Evolutionary conservation across 2,329 filamentous ascomycete genomes (phyloP).

Genomic region (Aotearoamyces nothofagi): DNA sequence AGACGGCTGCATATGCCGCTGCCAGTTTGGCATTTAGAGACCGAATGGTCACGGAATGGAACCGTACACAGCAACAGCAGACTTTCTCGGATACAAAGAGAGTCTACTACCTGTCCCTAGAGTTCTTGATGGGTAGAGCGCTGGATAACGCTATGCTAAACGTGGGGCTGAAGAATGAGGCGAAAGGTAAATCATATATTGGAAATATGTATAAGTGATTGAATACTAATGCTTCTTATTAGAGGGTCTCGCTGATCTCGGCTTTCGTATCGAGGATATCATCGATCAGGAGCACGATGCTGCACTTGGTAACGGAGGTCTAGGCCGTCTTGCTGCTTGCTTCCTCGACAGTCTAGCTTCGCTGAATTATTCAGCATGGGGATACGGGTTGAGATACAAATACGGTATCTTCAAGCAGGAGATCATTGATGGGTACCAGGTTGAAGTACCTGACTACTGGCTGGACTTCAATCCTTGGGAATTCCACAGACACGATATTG

Average conservation of each 20-base stretch:
- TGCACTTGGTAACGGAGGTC: slow-evolving; percentile 86
- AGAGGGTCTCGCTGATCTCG: slow-evolving; percentile 79
- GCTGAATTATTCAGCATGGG: slow-evolving; percentile 92
- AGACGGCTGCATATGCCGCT: slow-evolving; percentile 79
- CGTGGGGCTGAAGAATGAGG: slow-evolving; percentile 71
- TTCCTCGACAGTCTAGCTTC: slow-evolving; percentile 94
- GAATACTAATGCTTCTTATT: too few relatives aligned
- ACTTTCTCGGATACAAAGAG: slow-evolving; percentile 84
- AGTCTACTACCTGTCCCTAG: slow-evolving; percentile 91
- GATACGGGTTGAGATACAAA: slow-evolving; percentile 86
- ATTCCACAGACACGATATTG: slow-evolving; percentile 89
- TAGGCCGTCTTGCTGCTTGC: slow-evolving; percentile 88
- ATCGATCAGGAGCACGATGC: slow-evolving; percentile 93
- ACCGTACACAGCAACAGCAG: slow-evolving; percentile 93
- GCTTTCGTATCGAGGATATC: slow-evolving; percentile 93
- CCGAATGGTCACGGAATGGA: slow-evolving; percentile 88
- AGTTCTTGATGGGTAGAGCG: slow-evolving; percentile 94
- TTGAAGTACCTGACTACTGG: slow-evolving; percentile 98
- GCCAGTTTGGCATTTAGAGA: slow-evolving; percentile 87
- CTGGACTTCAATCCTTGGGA: slow-evolving; percentile 99
- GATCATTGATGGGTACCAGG: slow-evolving; percentile 94
- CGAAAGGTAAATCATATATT: slow-evolving; percentile 41
- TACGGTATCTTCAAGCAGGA: slow-evolving; percentile 99
- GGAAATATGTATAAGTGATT: too few relatives aligned
- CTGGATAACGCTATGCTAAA: slow-evolving; percentile 99